A percentile compares a stretch with the other conserved stretches of the same genome.
These are phyloP conservation scores for Thuja plicata DNA, from an alignment of 83 land plant genomes.

Conservation along the genomic window DNA sequence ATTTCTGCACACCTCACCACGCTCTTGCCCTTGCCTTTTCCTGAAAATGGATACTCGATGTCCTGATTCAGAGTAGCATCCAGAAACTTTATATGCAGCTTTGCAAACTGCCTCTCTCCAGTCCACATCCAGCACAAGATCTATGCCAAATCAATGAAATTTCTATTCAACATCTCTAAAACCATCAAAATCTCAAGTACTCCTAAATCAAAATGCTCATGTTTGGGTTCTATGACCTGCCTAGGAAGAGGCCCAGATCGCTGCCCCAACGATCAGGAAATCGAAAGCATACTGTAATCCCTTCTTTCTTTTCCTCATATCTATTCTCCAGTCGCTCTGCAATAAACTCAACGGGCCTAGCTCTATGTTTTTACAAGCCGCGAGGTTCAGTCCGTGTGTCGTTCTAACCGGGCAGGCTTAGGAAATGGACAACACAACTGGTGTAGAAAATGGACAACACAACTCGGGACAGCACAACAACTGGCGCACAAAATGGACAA, in stretches of 20 bases:
- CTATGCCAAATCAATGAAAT: slow-evolving; percentile 51
- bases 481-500: too few species aligned
- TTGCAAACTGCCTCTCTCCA: slow-evolving; percentile 92
- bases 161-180: background rate
- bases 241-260: slow-evolving; percentile 95
- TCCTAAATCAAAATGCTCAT: background rate
- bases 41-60: slow-evolving; percentile 80
- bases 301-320: too few species aligned
- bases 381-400: too few species aligned
- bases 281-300: slow-evolving; percentile 84
- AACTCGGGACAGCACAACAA: too few species aligned
- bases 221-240: slow-evolving; percentile 49
- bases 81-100: slow-evolving; percentile 80
- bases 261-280: slow-evolving; percentile 89
- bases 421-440: too few species aligned
- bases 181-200: background rate
- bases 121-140: slow-evolving; percentile 99
- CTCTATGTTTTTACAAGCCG: too few species aligned
- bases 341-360: too few species aligned
- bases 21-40: too few species aligned
- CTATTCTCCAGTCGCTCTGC: too few species aligned
- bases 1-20: too few species aligned
- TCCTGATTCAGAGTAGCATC: slow-evolving; percentile 91
- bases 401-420: too few species aligned
- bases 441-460: too few species aligned